Conservation (phyloP, 176 grass and related monocot species). For the Triticum timopheevii region DNA sequence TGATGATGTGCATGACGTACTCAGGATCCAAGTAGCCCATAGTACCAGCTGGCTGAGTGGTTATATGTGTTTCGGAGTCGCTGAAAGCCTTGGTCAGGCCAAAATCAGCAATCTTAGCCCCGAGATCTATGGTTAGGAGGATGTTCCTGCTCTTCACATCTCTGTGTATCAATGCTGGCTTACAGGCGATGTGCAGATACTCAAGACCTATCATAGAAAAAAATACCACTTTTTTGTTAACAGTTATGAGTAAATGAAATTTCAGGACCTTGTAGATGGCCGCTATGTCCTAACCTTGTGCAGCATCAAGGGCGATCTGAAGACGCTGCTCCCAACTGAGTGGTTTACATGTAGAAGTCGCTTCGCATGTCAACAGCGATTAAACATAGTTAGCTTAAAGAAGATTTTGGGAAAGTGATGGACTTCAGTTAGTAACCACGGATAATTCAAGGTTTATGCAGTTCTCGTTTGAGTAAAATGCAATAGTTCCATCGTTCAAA, state of each 20-base stretch:
- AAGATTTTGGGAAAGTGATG: background rate
- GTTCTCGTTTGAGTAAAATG: background rate
- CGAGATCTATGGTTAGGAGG: conserved; percentile 29
- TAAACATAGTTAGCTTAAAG: conserved; percentile 12
- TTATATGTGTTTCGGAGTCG: conserved; percentile 36
- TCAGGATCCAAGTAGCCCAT: conserved; percentile 50
- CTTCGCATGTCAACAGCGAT: background rate
- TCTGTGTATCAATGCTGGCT: conserved; percentile 45
- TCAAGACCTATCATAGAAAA: conserved; percentile 36
- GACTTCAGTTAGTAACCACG: background rate
- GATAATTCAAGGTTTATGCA: background rate
- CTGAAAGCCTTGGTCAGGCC: conserved; percentile 49
- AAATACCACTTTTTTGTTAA: background rate
- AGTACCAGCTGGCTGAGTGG: conserved; percentile 43
- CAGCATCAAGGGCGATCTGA: conserved; percentile 46
- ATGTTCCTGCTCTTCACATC: conserved; percentile 59
- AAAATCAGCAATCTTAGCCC: conserved; percentile 53
- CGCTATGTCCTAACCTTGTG: conserved; percentile 36
- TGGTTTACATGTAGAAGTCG: background rate
- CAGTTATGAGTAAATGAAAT: background rate
- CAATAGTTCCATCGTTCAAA: background rate
- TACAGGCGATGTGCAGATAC: conserved; percentile 39
- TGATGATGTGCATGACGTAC: conserved; percentile 2
- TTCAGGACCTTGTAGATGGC: background rate
- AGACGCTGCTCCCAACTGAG: conserved; percentile 50